These are phyloP conservation scores for Closterium sp. DNA, from an alignment of 139 green algal species.

Conservation along the genomic window DNA sequence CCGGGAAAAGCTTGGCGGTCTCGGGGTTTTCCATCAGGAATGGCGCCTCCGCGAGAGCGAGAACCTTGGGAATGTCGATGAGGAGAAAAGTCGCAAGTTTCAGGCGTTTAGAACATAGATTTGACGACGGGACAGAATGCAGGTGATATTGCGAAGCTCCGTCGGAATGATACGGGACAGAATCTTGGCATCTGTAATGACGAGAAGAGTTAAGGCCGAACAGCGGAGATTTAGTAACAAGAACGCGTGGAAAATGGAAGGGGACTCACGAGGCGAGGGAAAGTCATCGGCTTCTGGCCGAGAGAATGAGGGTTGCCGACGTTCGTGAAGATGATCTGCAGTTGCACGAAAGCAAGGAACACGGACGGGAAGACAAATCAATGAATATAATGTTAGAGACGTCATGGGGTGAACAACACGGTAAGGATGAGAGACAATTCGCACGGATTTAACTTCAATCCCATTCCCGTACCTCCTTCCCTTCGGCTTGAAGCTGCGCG, in stretches of 20 bases:
- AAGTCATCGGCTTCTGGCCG: constrained; percentile 84
- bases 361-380: not conserved
- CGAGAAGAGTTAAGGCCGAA: not conserved
- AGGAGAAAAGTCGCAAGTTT: not conserved
- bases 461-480: constrained; percentile 64
- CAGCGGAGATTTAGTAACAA: not conserved
- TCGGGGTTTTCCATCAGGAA: constrained; percentile 74
- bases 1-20: constrained; percentile 71
- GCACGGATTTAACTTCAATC: not conserved
- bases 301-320: constrained; percentile 93
- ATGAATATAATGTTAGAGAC: not conserved
- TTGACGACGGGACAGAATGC: not conserved
- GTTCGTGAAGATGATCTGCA: constrained; percentile 91
- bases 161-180: not conserved
- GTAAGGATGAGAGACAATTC: not conserved
- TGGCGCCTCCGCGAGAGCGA: constrained; percentile 74
- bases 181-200: not conserved
- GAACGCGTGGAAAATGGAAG: not conserved
- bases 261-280: constrained; percentile 74
- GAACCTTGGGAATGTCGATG: constrained; percentile 61
- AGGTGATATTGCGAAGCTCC: not conserved
- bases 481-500: constrained; percentile 74
- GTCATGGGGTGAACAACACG: not conserved
- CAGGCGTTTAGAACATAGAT: not conserved
- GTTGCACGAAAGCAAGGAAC: not conserved